A percentile compares a stretch with the other conserved stretches of the same genome.
Conservation (phyloP, 2,329 filamentous ascomycete species). For the Neophaeococcomyces aloes region DNA sequence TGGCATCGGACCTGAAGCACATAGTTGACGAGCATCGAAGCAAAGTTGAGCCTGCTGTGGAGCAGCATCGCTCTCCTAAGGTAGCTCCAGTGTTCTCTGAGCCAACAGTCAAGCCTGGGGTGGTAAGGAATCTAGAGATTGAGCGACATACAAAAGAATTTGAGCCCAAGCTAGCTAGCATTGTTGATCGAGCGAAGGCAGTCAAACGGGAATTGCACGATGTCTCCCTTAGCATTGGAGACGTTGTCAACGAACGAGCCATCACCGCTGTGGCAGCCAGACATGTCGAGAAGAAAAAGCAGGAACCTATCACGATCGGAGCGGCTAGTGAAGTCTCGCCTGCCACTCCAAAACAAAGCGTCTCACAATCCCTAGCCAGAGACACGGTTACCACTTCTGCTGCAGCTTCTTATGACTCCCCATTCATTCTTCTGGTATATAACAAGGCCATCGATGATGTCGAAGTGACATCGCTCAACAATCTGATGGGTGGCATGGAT, state of each 20-base stretch:
- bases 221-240: background rate
- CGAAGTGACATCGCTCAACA: conserved; percentile 15
- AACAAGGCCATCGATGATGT: conserved; percentile 11
- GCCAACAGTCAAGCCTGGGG: conserved; percentile 17
- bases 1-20: conserved; percentile 16
- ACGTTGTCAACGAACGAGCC: conserved; percentile 5
- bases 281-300: background rate
- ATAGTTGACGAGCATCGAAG: conserved; percentile 22
- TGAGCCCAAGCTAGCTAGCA: conserved; percentile 15
- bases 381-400: background rate
- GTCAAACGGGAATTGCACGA: conserved; percentile 7
- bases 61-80: background rate
- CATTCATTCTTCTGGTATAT: conserved; percentile 15
- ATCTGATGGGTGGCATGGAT: background rate
- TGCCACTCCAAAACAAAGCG: background rate
- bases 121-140: conserved; percentile 14
- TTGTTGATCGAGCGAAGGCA: conserved; percentile 15
- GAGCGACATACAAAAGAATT: conserved; percentile 16
- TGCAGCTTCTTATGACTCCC: conserved; percentile 9
- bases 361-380: background rate
- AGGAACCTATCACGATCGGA: background rate
- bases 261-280: background rate
- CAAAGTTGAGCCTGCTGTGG: conserved; percentile 9
- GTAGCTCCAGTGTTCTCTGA: background rate
- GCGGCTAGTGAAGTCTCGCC: background rate